phyloP scores from a whole-genome alignment of 352 stramenopile genomes.

The Aphanomyces stellatus region DNA sequence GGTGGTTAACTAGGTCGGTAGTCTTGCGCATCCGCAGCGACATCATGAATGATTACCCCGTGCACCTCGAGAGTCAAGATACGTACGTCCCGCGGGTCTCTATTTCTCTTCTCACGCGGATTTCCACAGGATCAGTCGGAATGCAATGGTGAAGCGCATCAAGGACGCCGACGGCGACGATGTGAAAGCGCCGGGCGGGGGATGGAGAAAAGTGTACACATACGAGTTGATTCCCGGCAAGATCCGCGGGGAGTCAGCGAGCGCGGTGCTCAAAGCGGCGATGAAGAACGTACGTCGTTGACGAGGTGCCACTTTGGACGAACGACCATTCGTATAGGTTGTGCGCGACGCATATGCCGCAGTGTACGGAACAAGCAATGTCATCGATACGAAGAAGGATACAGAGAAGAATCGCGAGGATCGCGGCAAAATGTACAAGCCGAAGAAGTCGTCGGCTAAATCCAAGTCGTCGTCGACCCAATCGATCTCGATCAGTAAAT shows the following conservation, averaged over 20 bases:
- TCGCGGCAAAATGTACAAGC: no score
- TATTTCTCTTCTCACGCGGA: not conserved
- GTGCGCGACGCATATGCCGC: not conserved
- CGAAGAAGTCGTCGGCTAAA: no score
- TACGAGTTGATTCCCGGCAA: constrained; percentile 9
- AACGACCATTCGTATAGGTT: no score
- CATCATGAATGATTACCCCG: constrained; percentile 3
- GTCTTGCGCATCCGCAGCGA: constrained; percentile 14
- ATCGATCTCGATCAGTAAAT: not conserved
- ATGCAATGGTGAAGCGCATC: constrained; percentile 5
- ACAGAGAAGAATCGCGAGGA: no score
- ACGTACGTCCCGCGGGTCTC: not conserved
- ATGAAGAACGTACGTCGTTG: constrained; percentile 14
- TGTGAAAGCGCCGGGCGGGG: not conserved
- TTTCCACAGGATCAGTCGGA: not conserved
- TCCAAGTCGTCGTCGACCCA: no score
- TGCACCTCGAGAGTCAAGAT: constrained; percentile 1
- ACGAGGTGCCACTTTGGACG: not conserved
- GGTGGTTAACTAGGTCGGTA: not conserved
- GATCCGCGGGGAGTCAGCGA: not conserved
- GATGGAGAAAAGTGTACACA: constrained; percentile 11
- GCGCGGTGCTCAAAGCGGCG: not conserved
- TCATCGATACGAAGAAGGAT: not conserved
- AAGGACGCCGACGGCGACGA: not conserved
- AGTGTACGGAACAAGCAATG: not conserved